Evolutionary conservation across 441 rosid genomes (phyloP).

Genomic region (Melastoma candidum): DNA sequence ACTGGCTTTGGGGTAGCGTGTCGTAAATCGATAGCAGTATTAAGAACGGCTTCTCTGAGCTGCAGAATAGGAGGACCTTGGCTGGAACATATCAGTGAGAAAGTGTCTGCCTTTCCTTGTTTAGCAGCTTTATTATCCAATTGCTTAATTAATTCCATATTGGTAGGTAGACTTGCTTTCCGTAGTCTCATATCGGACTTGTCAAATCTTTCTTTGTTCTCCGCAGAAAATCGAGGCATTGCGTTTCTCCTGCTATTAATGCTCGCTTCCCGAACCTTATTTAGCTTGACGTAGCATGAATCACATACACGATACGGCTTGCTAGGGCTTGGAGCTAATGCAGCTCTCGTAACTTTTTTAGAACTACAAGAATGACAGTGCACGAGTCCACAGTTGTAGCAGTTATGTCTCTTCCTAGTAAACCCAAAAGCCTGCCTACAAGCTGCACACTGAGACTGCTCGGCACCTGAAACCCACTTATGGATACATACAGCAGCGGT

Average conservation of each 20-base stretch:
- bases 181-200: conserved; percentile 75
- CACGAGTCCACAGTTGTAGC: conserved; percentile 94
- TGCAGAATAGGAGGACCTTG: conserved; percentile 74
- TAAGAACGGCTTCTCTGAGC: conserved; percentile 70
- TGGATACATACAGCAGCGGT: conserved; percentile 86
- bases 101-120: conserved; percentile 75
- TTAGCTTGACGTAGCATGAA: conserved; percentile 74
- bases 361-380: conserved; percentile 98
- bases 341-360: conserved; percentile 77
- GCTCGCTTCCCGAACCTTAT: conserved; percentile 61
- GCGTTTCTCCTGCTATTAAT: conserved; percentile 45
- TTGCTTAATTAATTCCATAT: conserved; percentile 89
- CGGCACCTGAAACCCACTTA: conserved; percentile 93
- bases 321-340: conserved; percentile 79
- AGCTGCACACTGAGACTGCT: conserved; percentile 87
- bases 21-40: conserved; percentile 54
- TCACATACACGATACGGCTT: conserved; percentile 93
- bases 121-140: conserved; percentile 90
- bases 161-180: conserved; percentile 58
- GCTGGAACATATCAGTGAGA: conserved; percentile 64
- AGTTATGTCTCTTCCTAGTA: conserved; percentile 89
- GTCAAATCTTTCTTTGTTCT: conserved; percentile 85
- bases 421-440: conserved; percentile 93
- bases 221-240: conserved; percentile 88
- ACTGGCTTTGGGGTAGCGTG: conserved; percentile 66